Percentiles rank a stretch among this genome's conserved stretches.
These are phyloP conservation scores for Orbilia blumenaviensis DNA, from an alignment of 2,329 filamentous ascomycete species.

Conservation along the genomic window DNA sequence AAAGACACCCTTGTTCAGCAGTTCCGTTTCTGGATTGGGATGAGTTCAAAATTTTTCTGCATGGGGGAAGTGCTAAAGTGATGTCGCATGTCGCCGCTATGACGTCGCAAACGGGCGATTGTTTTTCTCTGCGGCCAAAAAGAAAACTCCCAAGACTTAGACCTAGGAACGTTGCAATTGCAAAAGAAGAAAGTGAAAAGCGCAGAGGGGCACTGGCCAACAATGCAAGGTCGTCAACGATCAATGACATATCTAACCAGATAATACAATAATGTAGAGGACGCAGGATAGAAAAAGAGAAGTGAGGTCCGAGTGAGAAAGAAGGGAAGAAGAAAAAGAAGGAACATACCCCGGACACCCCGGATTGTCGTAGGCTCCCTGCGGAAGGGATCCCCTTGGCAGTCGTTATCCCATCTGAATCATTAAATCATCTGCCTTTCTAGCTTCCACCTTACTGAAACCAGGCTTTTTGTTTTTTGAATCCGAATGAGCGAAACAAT, in stretches of 20 bases:
- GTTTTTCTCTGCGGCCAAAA: background rate
- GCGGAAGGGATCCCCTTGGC: background rate
- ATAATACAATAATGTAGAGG: background rate
- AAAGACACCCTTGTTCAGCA: background rate
- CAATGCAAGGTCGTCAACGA: too few relatives aligned
- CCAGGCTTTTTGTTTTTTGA: conserved; percentile 14
- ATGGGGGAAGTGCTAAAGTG: background rate
- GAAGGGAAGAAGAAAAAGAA: background rate
- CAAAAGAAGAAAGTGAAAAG: too few relatives aligned
- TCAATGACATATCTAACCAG: background rate
- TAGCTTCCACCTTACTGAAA: conserved; percentile 1
- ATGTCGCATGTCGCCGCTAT: background rate
- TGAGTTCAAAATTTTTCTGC: background rate
- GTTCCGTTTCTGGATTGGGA: background rate
- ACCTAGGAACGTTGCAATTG: too few relatives aligned
- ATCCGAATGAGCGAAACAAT: background rate
- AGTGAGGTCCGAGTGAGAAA: background rate
- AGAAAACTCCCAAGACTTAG: background rate
- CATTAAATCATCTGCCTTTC: background rate
- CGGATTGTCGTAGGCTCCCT: conserved; percentile 7
- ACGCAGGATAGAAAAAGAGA: background rate
- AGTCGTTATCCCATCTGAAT: background rate
- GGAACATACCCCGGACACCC: background rate
- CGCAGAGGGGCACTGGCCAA: too few relatives aligned
- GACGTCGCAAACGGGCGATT: background rate